These are phyloP conservation scores for Hypsizygus marmoreus DNA, from an alignment of 768 basidiomycete genomes.

Conservation along the genomic window DNA sequence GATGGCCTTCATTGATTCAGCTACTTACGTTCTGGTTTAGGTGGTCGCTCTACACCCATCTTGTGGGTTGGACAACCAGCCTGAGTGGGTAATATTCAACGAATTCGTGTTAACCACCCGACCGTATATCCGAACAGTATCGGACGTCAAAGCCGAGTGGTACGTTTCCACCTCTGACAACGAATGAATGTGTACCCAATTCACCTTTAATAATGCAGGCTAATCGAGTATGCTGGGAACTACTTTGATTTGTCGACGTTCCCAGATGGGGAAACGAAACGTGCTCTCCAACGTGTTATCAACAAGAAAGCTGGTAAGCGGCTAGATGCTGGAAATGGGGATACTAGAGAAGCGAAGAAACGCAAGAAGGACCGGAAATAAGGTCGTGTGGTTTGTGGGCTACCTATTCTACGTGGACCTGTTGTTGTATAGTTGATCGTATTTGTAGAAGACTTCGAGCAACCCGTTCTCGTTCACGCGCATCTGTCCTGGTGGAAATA, in stretches of 20 bases:
- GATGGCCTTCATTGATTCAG: background rate
- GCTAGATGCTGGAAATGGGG: slow-evolving; percentile 24
- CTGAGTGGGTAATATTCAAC: slow-evolving; percentile 92
- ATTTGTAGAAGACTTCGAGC: too few relatives aligned
- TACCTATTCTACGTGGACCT: background rate
- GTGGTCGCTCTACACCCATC: slow-evolving; percentile 82
- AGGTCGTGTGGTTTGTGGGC: background rate
- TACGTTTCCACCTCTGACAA: slow-evolving; percentile 32
- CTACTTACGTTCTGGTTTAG: slow-evolving; percentile 27
- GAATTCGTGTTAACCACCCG: slow-evolving; percentile 93
- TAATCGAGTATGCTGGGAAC: slow-evolving; percentile 38
- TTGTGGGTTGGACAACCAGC: slow-evolving; percentile 83
- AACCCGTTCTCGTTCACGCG: too few relatives aligned
- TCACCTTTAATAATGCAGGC: slow-evolving; percentile 27
- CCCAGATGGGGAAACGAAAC: slow-evolving; percentile 71
- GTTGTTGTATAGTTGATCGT: too few relatives aligned
- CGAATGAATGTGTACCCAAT: background rate
- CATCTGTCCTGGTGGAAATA: too few relatives aligned
- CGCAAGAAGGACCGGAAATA: slow-evolving; percentile 26
- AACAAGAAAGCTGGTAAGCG: slow-evolving; percentile 55
- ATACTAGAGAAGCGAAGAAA: slow-evolving; percentile 33
- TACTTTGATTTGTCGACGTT: slow-evolving; percentile 76
- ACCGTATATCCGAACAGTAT: slow-evolving; percentile 89
- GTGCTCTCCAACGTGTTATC: slow-evolving; percentile 54
- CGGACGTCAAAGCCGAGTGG: slow-evolving; percentile 89